A percentile compares a stretch with the other conserved stretches of the same genome.
Conservation (phyloP, 2,329 filamentous ascomycete species). For the Colletotrichum sojae region DNA sequence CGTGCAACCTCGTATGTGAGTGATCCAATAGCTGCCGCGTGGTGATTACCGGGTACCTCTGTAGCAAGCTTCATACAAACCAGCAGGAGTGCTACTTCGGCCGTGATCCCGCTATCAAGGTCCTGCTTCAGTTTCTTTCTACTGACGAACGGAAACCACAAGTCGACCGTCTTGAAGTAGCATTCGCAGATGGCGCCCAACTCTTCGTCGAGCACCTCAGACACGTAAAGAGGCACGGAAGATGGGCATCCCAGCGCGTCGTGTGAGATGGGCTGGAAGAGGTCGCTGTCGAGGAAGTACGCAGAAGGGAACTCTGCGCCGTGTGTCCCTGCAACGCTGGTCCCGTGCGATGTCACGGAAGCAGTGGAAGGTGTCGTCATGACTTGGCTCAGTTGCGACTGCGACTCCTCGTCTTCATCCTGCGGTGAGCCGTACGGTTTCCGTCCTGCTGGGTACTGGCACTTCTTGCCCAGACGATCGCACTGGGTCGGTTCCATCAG, state of each 20-base stretch:
- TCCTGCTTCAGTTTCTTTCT: conserved; percentile 37
- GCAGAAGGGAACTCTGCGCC: conserved; percentile 34
- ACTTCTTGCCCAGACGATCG: conserved; percentile 44
- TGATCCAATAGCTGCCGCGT: background rate
- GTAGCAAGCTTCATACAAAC: conserved; percentile 46
- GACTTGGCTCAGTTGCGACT: background rate
- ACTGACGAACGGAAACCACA: conserved; percentile 46
- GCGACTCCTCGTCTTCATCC: background rate
- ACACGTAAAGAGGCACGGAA: background rate
- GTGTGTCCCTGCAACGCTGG: background rate
- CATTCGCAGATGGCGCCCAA: conserved; percentile 24
- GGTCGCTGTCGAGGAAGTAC: conserved; percentile 45
- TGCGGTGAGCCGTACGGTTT: conserved; percentile 17
- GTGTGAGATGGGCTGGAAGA: conserved; percentile 37
- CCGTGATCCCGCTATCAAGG: conserved; percentile 17
- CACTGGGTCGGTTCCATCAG: conserved; percentile 35
- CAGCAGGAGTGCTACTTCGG: conserved; percentile 42
- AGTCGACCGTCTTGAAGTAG: conserved; percentile 44
- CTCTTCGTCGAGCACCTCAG: conserved; percentile 15
- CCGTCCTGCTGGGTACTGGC: conserved; percentile 42
- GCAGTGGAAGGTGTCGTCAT: background rate
- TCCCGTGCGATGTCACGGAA: background rate
- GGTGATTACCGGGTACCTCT: background rate
- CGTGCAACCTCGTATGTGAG: conserved; percentile 38
- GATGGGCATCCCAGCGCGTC: background rate